A percentile compares a stretch with the other conserved stretches of the same genome.
phyloP scores from a whole-genome alignment of 2,329 filamentous ascomycete genomes.

The Neocatenulostroma microsporum region DNA sequence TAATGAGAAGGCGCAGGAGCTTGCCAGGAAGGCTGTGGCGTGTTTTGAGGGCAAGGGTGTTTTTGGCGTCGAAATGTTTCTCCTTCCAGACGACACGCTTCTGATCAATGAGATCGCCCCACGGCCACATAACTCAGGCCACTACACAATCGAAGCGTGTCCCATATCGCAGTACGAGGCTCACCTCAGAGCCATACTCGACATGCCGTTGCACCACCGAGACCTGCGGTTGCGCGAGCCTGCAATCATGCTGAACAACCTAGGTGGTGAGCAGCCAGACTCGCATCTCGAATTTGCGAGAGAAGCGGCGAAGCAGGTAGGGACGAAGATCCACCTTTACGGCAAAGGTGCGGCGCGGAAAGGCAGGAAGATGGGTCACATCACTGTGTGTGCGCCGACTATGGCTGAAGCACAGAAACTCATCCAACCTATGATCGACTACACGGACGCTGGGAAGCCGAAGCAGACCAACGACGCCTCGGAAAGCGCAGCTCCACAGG shows the following conservation, averaged over 20 bases:
- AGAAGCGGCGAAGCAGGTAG: slow-evolving; percentile 48
- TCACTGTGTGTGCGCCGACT: slow-evolving; percentile 67
- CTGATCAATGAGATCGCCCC: slow-evolving; percentile 84
- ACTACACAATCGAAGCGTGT: slow-evolving; percentile 90
- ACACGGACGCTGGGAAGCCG: slow-evolving; percentile 52
- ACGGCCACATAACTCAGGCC: slow-evolving; percentile 81
- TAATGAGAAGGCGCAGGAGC: slow-evolving; percentile 59
- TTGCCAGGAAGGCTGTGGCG: slow-evolving; percentile 71
- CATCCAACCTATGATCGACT: slow-evolving; percentile 61
- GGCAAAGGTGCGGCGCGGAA: slow-evolving; percentile 78
- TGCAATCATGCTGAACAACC: slow-evolving; percentile 72
- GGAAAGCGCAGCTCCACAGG: too few species aligned
- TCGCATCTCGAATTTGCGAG: slow-evolving; percentile 56
- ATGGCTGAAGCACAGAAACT: slow-evolving; percentile 61
- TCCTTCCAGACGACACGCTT: slow-evolving; percentile 62
- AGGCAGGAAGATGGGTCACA: slow-evolving; percentile 89
- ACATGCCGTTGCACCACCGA: slow-evolving; percentile 47
- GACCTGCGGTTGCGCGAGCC: slow-evolving; percentile 52
- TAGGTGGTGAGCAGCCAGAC: slow-evolving; percentile 57
- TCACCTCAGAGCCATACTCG: slow-evolving; percentile 76
- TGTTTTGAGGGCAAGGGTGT: slow-evolving; percentile 82
- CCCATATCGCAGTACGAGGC: slow-evolving; percentile 86
- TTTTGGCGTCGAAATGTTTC: slow-evolving; percentile 95
- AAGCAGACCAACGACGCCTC: slow-evolving; percentile 15
- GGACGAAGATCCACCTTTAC: slow-evolving; percentile 81